A percentile compares a stretch with the other conserved stretches of the same genome.
phyloP scores from a whole-genome alignment of 75 land plant species.

The Cupressus sempervirens region DNA sequence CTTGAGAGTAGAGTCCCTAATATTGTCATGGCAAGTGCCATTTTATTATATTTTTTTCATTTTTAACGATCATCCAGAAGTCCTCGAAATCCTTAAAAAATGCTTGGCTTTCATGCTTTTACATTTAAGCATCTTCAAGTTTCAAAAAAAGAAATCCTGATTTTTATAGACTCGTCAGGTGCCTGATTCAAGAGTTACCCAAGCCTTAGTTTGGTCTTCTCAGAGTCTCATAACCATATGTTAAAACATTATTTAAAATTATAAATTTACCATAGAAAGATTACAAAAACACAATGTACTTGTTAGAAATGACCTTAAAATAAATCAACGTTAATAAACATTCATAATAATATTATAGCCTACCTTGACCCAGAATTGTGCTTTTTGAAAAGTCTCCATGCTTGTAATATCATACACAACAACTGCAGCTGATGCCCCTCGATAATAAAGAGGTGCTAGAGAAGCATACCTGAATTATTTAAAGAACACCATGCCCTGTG shows the following conservation, averaged over 20 bases:
- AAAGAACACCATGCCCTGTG: not conserved
- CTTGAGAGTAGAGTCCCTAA: no score
- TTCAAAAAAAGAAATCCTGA: no score
- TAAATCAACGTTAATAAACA: constrained; percentile 7
- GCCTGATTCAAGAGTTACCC: no score
- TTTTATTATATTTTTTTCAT: no score
- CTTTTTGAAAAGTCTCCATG: constrained; percentile 83
- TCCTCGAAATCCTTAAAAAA: no score
- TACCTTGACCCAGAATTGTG: constrained; percentile 98
- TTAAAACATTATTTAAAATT: not conserved
- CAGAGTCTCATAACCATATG: no score
- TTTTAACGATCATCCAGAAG: no score
- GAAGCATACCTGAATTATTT: constrained; percentile 73
- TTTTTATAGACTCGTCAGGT: no score
- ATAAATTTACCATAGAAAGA: not conserved
- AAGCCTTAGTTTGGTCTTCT: no score
- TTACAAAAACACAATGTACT: not conserved
- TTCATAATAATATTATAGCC: not conserved
- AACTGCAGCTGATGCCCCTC: constrained; percentile 96
- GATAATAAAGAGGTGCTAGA: constrained; percentile 90
- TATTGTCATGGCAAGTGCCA: no score
- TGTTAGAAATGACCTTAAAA: not conserved
- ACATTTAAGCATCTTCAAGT: no score
- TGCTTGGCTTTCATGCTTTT: no score
- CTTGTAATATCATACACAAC: constrained; percentile 94